Conservation (phyloP, 2,329 filamentous ascomycete genomes). For the Penicillium palitans region DNA sequence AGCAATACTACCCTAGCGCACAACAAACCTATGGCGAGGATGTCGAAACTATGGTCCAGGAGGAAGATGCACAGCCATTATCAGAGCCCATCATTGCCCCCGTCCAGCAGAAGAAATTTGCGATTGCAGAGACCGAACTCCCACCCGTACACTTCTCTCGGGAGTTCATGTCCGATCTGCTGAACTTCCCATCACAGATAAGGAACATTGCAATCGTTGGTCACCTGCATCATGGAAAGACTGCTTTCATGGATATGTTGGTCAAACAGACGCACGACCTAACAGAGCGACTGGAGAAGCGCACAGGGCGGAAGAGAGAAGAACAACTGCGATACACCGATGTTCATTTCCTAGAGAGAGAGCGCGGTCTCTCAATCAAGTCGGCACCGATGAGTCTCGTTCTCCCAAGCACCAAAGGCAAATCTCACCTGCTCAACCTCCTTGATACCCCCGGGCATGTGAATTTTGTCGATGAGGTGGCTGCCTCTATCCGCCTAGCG, state of each 20-base stretch:
- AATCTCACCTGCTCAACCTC: constrained; percentile 93
- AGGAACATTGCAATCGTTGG: constrained; percentile 90
- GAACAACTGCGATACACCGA: constrained; percentile 96
- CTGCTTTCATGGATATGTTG: constrained; percentile 96
- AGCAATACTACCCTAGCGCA: constrained; percentile 98
- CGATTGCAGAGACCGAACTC: constrained; percentile 85
- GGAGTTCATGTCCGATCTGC: constrained; percentile 89
- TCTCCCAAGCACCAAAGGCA: constrained; percentile 81
- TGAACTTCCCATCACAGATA: constrained; percentile 94
- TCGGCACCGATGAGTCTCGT: constrained; percentile 92
- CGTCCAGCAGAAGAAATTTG: constrained; percentile 93
- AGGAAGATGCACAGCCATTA: constrained; percentile 93
- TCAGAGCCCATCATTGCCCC: constrained; percentile 92
- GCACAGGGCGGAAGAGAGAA: constrained; percentile 76
- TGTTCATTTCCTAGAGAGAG: constrained; percentile 81
- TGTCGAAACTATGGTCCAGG: constrained; percentile 93
- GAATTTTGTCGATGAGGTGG: constrained; percentile 97
- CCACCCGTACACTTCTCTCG: constrained; percentile 85
- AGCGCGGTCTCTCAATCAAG: constrained; percentile 89
- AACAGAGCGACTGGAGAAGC: constrained; percentile 72
- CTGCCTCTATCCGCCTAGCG: constrained; percentile 78
- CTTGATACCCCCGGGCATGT: constrained; percentile 96
- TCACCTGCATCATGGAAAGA: constrained; percentile 96
- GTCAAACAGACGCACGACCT: constrained; percentile 94
- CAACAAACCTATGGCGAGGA: constrained; percentile 91